Conservation (phyloP, 306 rosid genomes). For the Abrus precatorius region DNA sequence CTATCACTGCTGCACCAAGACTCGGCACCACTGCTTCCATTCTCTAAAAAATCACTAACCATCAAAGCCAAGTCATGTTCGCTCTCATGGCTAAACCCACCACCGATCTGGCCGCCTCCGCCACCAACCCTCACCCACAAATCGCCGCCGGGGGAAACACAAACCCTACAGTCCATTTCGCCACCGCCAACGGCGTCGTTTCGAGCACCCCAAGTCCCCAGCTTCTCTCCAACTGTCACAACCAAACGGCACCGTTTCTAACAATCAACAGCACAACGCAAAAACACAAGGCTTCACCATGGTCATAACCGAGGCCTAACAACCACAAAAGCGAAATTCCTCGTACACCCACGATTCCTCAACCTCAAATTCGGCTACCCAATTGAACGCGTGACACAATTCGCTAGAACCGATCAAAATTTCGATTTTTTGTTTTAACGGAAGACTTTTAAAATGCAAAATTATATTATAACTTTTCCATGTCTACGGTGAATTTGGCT, state of each 20-base stretch:
- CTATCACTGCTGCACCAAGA: constrained; percentile 95
- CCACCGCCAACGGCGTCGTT: constrained; percentile 40
- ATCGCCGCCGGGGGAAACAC: constrained; percentile 67
- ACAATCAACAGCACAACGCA: not conserved
- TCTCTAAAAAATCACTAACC: constrained; percentile 93
- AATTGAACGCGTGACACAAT: constrained; percentile 26
- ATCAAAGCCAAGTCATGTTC: constrained; percentile 86
- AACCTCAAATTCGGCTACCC: constrained; percentile 29
- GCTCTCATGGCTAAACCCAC: constrained; percentile 90
- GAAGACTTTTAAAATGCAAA: not conserved
- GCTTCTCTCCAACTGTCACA: not conserved
- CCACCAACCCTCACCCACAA: constrained; percentile 64
- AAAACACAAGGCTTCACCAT: not conserved
- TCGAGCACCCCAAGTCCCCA: constrained; percentile 37
- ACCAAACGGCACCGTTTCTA: constrained; percentile 30
- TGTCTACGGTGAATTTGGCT: not conserved
- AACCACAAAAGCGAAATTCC: not conserved
- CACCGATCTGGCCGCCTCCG: constrained; percentile 60
- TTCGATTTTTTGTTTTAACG: not conserved
- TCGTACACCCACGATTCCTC: not conserved
- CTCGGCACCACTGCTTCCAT: constrained; percentile 86
- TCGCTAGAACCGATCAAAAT: constrained; percentile 30
- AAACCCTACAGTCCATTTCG: constrained; percentile 71
- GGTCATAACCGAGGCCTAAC: not conserved
- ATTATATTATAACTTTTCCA: not conserved